A percentile compares a stretch with the other conserved stretches of the same genome.
These are phyloP conservation scores for Jacaranda mimosifolia DNA, from an alignment of 257 asterid species.

Conservation along the genomic window DNA sequence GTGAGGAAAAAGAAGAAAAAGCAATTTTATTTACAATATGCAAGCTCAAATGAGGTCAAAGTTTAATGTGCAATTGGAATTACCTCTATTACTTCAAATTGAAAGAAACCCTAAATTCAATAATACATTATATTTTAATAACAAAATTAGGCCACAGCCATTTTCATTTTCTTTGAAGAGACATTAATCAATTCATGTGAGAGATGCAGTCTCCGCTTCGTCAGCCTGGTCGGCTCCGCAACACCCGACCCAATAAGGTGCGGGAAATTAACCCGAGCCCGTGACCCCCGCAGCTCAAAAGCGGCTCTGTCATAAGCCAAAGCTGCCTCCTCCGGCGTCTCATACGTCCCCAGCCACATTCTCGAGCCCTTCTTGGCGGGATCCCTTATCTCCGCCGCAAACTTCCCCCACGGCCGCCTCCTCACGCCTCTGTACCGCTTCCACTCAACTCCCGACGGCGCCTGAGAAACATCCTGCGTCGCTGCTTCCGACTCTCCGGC, in stretches of 20 bases:
- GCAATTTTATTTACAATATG: no score
- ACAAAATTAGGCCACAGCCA: no score
- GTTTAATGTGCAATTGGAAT: no score
- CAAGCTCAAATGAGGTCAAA: no score
- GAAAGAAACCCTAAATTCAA: no score
- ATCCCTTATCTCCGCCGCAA: no score
- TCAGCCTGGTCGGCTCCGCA: constrained; percentile 32
- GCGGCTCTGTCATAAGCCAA: constrained; percentile 59
- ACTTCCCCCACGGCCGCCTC: constrained; percentile 41
- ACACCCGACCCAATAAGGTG: constrained; percentile 49
- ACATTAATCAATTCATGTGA: no score
- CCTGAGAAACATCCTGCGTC: neutral
- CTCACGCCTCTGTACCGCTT: constrained; percentile 59
- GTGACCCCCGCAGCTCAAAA: constrained; percentile 50
- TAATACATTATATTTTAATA: no score
- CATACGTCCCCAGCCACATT: constrained; percentile 63
- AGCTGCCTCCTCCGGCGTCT: constrained; percentile 69
- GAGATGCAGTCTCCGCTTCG: no score
- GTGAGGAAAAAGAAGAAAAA: no score
- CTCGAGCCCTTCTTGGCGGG: constrained; percentile 10
- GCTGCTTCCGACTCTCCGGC: constrained; percentile 12
- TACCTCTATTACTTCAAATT: no score
- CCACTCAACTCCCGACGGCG: constrained; percentile 40
- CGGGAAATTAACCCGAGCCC: constrained; percentile 61
- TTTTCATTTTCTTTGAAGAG: no score